Evolutionary conservation across 306 rosid genomes (phyloP).

Genomic region (Delonix regia): DNA sequence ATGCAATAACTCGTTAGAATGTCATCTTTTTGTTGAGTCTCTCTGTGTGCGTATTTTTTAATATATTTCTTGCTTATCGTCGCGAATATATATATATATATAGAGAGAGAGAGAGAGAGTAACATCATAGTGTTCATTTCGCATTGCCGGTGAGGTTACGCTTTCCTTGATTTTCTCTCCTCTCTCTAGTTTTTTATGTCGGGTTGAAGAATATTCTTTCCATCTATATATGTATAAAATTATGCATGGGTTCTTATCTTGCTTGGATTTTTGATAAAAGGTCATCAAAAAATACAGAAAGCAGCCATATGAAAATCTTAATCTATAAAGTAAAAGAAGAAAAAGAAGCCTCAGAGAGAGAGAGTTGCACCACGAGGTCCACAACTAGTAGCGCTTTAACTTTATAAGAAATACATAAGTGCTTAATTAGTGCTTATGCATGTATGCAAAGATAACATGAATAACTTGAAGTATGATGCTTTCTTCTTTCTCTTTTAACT

Average conservation of each 20-base stretch:
- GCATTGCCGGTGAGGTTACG: slow-evolving; percentile 18
- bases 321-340: slow-evolving; percentile 16
- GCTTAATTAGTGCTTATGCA: neutral
- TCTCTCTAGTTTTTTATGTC: slow-evolving; percentile 25
- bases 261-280: slow-evolving; percentile 19
- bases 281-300: slow-evolving; percentile 29
- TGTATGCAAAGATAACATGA: neutral
- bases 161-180: slow-evolving; percentile 1
- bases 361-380: slow-evolving; percentile 9
- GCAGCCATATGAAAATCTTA: slow-evolving; percentile 7
- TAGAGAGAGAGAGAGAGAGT: too few species aligned
- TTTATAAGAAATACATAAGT: slow-evolving; percentile 1
- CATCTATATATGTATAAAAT: neutral
- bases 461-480: slow-evolving; percentile 5
- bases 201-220: slow-evolving; percentile 28
- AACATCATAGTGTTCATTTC: neutral
- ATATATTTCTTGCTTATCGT: neutral
- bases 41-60: neutral
- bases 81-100: neutral
- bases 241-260: neutral
- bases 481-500: neutral
- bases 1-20: slow-evolving; percentile 41
- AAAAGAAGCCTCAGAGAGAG: neutral
- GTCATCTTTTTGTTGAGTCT: neutral
- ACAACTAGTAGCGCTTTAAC: neutral